Evolutionary conservation across 345 rosid genomes (phyloP).

Genomic region (Dipteronia dyeriana): DNA sequence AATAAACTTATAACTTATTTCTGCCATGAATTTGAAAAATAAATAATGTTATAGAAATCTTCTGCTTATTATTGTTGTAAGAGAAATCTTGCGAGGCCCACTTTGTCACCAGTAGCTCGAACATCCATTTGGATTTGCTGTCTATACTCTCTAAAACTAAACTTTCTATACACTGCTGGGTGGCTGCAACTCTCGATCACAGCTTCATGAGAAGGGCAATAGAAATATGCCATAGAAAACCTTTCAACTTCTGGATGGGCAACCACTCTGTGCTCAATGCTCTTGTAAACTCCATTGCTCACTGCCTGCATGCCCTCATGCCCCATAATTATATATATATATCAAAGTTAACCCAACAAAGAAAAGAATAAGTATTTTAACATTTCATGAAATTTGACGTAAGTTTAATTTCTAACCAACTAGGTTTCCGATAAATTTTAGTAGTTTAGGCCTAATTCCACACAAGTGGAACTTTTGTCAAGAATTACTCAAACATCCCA

Average conservation of each 20-base stretch:
- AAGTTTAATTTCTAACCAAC: background rate
- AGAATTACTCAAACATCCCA: too few relatives aligned
- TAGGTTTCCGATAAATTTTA: background rate
- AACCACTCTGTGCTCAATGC: conserved; percentile 65
- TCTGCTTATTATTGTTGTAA: background rate
- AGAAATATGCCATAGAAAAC: conserved; percentile 62
- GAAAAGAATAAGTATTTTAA: background rate
- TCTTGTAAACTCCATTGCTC: conserved; percentile 73
- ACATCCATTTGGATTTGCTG: conserved; percentile 57
- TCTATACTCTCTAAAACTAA: conserved; percentile 58
- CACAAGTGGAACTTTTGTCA: too few relatives aligned
- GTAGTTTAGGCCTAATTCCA: background rate
- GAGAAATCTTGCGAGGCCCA: conserved; percentile 74
- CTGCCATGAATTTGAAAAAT: background rate
- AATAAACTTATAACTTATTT: background rate
- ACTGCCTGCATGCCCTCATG: conserved; percentile 59
- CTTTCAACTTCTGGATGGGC: conserved; percentile 52
- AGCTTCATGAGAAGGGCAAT: conserved; percentile 54
- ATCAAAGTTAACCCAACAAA: background rate
- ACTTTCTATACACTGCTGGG: conserved; percentile 52
- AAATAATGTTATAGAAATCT: background rate
- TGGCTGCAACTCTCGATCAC: conserved; percentile 42
- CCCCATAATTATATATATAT: background rate
- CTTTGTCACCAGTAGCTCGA: conserved; percentile 64
- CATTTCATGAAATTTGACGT: background rate